Evolutionary conservation across 1,284 basidiomycete species (phyloP), one percentile per base, ranked within the genome.

Genomic region (Fereydounia khargensis): DNA sequence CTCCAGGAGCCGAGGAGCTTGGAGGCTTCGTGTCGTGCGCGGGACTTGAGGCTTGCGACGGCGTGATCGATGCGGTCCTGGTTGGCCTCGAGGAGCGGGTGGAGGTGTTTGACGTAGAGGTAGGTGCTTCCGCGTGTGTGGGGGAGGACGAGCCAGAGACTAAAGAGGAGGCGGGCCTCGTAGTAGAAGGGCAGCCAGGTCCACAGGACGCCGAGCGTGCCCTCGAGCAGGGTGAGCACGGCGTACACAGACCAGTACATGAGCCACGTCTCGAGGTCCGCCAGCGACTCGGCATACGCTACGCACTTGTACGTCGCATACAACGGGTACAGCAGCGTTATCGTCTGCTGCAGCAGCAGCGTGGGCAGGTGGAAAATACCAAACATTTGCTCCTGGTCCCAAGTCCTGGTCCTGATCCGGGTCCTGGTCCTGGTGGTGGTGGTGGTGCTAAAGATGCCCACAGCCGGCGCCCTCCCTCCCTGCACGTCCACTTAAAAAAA

Each of bases 41-140:
- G n/a, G 4, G 21, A 25, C 39, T 69, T 74, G n/a, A 49, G 62
- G 11, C 65, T 42, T 3, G 84, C 83, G 38, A 90, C 79, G 1
- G 83, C 79, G n/a, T 81, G 81, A 73, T 91, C 89, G 73, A 92
- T 91, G 67, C 87, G 83, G 6, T 79, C 68, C 77, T 91, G 89
- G 72, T 91, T 86, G 9, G 80, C 74, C 48, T 81, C 80, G 66
- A 92, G 83, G 79, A 89, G 86, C 0, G 89, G 89, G 39, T 84
- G 82, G 11, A 92, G 82, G 58, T 89, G 84, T 18, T 81, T 79
- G 42, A 79, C 79, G 78, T 91, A 92, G 68, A 92, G 78, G 73
- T 85, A 88, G 1, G 87, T 85, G 0, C 89, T 83, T 19, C 89
- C 89, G n/a, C 59, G 22, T 0, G 70, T 73, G 41, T 71, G 70